Base-by-base conservation (phyloP, 1,284 basidiomycete genomes). In the Macrocybe sp. region DNA sequence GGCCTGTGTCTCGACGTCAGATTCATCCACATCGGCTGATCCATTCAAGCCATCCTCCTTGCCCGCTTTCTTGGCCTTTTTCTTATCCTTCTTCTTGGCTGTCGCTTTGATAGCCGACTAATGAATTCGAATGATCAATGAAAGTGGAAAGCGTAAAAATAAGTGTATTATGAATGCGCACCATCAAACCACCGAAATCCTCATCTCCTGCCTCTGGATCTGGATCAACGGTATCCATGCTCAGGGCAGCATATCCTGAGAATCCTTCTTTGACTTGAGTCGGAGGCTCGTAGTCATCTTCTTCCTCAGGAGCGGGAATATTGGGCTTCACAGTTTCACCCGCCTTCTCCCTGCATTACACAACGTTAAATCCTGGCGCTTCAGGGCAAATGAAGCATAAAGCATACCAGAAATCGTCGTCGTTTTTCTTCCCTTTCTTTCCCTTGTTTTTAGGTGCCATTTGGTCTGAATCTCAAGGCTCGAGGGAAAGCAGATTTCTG, bases 371-470 rank as follows among this genome's bases (percentile, higher is more conserved):
- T 52, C 53, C 37, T 45, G 44, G 45, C n/a, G 35, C 47, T 53
- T 38, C 37, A 22, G 33, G 29, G 39, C 41, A 45, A 44, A 45
- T 29, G 49, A 41, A 41, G 43, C 48, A 42, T 36, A 33, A 31
- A 31, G 59, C 82, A 49, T 56, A 92, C 91, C 91, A 94, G 72
- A 79, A 89, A 54, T 89, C 89, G 53, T 59, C 88, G 59, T 86
- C 72, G 59, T 71, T 76, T 66, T 85, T 91, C 70, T 92, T 92
- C 16, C 76, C 81, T 66, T 92, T 93, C 74, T 93, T 93, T 52
- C 80, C 87, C 64, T 92, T 90, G 61, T 82, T 89, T 72, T 94
- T 95, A 44, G 91, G 90, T 50, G 91, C 74, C 92, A 95, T 94
- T 48, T 52, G 47, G 46, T 56, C 2, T 6, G 8, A 42, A 22